Evolutionary conservation across 2,329 filamentous ascomycete genomes (phyloP), one percentile per base, ranked within the genome.

Genomic region (Colletotrichum euphorbiae): DNA sequence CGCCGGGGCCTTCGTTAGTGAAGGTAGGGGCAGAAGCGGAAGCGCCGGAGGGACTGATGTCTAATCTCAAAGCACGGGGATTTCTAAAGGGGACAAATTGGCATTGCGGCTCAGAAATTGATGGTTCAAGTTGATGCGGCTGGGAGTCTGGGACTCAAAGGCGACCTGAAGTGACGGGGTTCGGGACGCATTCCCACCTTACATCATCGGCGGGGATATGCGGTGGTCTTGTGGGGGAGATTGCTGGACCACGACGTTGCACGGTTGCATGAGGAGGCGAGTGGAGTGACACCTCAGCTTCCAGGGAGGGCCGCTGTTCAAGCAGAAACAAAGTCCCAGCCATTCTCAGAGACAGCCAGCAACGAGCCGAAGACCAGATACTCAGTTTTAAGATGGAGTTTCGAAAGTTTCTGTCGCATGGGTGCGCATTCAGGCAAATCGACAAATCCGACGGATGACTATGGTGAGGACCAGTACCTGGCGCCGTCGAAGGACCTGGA

Each of bases 271-370:
- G 55, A 68, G 65, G 48, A 55, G 54, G 45, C 43, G 42, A 28
- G 66, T 60, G 62, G 55, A 65, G 62, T 66, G 61, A 66, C 62
- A 69, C 66, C 62, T 69, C 33, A 31, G 62, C 40, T 50, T 66
- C 42, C 66, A 69, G 66, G 66, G 65, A 68, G 48, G 54, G 61
- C 42, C 66, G 66, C 48, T 69, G 62, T 46, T 66, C 21, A 50
- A 51, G 33, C 65, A 69, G 66, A 69, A 66, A 66, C 66, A 69
- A 69, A 31, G 61, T 60, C 48, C 66, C 46, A 55, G 54, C 66
- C 24, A 40, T 55, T 40, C 28, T 63, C 38, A 60, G 46, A 28
- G 19, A 8, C n/a, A 13, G 46, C 8, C 40, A 48, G 31, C 15
- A 62, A 42, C 8, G 63, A 33, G 58, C 43, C 58, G 59, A 51